phyloP scores from a whole-genome alignment of 176 grass and related monocot genomes.

The Aegilops umbellulata region DNA sequence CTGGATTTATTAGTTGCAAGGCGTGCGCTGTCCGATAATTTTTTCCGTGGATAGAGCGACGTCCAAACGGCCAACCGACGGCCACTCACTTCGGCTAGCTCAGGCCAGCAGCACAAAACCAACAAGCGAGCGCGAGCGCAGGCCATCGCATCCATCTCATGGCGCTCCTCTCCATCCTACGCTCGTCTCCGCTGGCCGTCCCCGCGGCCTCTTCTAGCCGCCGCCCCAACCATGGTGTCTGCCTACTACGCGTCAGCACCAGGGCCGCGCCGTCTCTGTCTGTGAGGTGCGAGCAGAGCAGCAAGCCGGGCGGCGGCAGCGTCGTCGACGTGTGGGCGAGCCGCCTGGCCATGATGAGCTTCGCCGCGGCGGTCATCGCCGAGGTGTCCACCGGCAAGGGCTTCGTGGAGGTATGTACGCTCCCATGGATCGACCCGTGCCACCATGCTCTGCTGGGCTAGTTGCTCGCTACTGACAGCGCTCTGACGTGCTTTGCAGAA shows the following conservation, averaged over 20 bases:
- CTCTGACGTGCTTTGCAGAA: constrained; percentile 47
- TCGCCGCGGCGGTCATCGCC: constrained; percentile 69
- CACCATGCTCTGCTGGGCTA: constrained; percentile 10
- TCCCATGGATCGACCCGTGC: not conserved
- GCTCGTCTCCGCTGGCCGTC: not conserved
- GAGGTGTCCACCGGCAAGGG: constrained; percentile 84
- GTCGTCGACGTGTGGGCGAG: constrained; percentile 66
- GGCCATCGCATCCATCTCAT: not conserved
- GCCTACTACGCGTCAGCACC: constrained; percentile 19
- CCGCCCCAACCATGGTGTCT: not conserved
- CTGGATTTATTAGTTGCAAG: no score
- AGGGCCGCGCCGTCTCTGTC: constrained; percentile 23
- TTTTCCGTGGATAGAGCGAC: constrained; percentile 37
- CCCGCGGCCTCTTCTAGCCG: not conserved
- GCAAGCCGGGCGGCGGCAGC: constrained; percentile 37
- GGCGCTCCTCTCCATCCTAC: constrained; percentile 27
- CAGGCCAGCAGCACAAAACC: constrained; percentile 2
- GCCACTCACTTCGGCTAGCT: constrained; percentile 41
- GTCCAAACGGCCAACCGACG: constrained; percentile 28
- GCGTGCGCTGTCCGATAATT: not conserved
- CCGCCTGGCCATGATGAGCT: constrained; percentile 77
- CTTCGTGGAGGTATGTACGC: constrained; percentile 56
- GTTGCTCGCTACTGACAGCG: not conserved
- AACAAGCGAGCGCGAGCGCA: not conserved
- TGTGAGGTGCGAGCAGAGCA: constrained; percentile 68